A percentile compares a stretch with the other conserved stretches of the same genome.
Conservation (phyloP, 306 rosid species). For the Elaeagnus macrophylla region DNA sequence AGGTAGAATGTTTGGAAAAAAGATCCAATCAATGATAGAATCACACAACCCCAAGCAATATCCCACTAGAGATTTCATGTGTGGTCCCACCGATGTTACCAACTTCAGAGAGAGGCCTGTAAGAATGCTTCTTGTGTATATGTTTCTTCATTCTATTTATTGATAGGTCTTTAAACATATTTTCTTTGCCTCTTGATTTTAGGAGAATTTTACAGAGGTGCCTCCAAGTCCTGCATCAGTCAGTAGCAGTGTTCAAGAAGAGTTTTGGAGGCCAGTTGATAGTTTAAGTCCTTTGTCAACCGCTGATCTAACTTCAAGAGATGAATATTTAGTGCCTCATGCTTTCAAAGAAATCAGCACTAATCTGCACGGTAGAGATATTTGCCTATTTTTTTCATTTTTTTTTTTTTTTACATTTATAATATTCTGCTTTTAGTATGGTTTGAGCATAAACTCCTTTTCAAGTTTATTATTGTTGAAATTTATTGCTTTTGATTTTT, state of each 20-base stretch:
- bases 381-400: not conserved
- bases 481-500: too few species aligned
- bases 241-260: conserved; percentile 87
- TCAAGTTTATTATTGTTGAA: not conserved
- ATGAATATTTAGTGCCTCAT: conserved; percentile 47
- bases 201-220: conserved; percentile 97
- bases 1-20: conserved; percentile 72
- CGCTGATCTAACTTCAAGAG: conserved; percentile 60
- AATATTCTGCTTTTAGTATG: not conserved
- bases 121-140: conserved; percentile 24
- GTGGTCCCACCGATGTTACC: conserved; percentile 79
- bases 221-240: conserved; percentile 99
- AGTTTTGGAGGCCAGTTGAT: conserved; percentile 63
- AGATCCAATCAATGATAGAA: conserved; percentile 48
- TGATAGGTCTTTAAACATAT: conserved; percentile 16
- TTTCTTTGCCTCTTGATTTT: conserved; percentile 19
- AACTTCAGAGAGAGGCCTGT: conserved; percentile 63
- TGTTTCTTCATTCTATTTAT: not conserved
- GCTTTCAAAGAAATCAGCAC: conserved; percentile 81
- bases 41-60: conserved; percentile 34
- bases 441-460: not conserved
- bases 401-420: not conserved
- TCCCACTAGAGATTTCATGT: conserved; percentile 52
- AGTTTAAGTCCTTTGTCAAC: conserved; percentile 71
- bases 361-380: conserved; percentile 52